A percentile compares a stretch with the other conserved stretches of the same genome.
Evolutionary conservation across 2,329 filamentous ascomycete genomes (phyloP).

Genomic region (Monosporascus cannonballus): DNA sequence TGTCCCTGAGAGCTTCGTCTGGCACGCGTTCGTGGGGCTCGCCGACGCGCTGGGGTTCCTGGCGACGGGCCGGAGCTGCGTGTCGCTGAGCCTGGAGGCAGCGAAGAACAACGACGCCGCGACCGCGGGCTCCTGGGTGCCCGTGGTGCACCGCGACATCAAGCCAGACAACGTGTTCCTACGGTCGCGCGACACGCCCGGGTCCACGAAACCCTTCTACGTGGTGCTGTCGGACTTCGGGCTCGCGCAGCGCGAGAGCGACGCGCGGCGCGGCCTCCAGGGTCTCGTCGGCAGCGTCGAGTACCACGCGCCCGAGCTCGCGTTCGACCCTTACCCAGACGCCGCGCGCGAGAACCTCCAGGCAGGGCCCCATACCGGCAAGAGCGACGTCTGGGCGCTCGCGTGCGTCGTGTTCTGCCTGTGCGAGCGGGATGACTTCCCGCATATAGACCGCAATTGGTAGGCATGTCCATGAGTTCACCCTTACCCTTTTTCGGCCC

Average conservation of each 20-base stretch:
- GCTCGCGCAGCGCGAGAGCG: conserved; percentile 2
- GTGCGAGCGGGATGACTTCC: conserved; percentile 10
- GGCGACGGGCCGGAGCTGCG: conserved; percentile 8
- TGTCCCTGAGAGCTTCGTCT: conserved; percentile 14
- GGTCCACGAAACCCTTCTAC: conserved; percentile 11
- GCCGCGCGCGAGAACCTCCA: neutral
- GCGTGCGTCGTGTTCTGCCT: conserved; percentile 9
- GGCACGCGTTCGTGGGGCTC: conserved; percentile 10
- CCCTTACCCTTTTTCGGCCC: too few species aligned
- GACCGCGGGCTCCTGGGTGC: conserved; percentile 1
- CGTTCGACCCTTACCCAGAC: conserved; percentile 8
- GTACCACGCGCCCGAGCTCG: conserved; percentile 13
- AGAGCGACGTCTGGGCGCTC: conserved; percentile 12
- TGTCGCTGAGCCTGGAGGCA: neutral
- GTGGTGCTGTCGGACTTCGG: conserved; percentile 13
- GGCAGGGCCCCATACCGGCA: conserved; percentile 7
- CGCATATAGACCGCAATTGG: conserved; percentile 9
- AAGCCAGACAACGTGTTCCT: conserved; percentile 16
- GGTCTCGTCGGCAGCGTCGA: conserved; percentile 4
- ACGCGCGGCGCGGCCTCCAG: neutral
- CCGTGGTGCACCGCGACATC: conserved; percentile 16
- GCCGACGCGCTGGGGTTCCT: conserved; percentile 13
- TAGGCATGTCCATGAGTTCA: too few species aligned
- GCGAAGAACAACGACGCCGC: neutral
- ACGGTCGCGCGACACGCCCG: conserved; percentile 10